Evolutionary conservation across 371 early-diverging fungal genomes (phyloP).

Genomic region (Mortierella sp.): DNA sequence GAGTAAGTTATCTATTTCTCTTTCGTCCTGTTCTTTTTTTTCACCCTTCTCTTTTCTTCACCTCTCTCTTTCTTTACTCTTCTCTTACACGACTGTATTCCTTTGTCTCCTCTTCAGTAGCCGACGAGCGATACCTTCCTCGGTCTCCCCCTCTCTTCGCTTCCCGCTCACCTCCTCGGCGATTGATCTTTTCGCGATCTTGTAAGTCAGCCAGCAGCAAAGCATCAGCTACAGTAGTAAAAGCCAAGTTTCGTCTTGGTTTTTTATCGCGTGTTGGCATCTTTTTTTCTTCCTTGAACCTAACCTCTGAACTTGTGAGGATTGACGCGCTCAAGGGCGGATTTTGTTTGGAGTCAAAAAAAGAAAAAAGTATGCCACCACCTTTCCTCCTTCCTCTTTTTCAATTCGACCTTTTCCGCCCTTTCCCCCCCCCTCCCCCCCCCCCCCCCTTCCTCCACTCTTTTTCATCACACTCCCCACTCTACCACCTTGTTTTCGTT

Average conservation of each 20-base stretch:
- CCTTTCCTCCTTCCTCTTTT: too few species aligned
- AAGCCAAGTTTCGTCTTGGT: too few species aligned
- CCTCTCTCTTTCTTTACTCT: background rate
- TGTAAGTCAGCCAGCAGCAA: background rate
- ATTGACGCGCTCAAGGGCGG: too few species aligned
- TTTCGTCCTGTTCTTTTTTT: background rate
- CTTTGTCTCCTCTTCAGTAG: background rate
- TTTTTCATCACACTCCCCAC: too few species aligned
- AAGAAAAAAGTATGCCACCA: too few species aligned
- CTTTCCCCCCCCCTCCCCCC: too few species aligned
- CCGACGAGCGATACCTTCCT: background rate
- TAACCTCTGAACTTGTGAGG: too few species aligned
- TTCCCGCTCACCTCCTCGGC: background rate
- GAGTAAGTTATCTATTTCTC: background rate
- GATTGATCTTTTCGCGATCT: background rate
- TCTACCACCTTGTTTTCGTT: background rate
- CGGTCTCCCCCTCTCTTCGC: background rate
- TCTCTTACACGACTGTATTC: background rate
- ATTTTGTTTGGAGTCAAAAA: too few species aligned
- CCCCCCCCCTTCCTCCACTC: too few species aligned
- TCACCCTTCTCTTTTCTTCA: background rate
- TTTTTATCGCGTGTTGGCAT: background rate
- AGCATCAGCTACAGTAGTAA: too few species aligned
- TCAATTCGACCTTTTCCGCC: too few species aligned
- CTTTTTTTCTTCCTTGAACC: too few species aligned